phyloP scores from a whole-genome alignment of 495 filamentous ascomycete genomes.

The Aspergillus haitiensis region DNA sequence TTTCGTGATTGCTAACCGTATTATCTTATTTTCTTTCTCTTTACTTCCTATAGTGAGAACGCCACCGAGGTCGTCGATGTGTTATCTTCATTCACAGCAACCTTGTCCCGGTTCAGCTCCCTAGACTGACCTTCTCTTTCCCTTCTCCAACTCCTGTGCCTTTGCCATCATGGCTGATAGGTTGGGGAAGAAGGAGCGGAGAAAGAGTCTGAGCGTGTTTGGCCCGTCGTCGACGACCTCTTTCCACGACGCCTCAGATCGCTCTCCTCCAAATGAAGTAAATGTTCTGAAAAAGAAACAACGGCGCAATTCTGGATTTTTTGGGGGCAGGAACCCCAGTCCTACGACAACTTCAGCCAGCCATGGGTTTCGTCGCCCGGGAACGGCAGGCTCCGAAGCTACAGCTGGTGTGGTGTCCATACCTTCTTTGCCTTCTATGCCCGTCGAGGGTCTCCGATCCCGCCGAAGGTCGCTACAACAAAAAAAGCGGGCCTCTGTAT shows the following conservation, averaged over 20 bases:
- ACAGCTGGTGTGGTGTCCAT: constrained; percentile 25
- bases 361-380: constrained; percentile 34
- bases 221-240: constrained; percentile 34
- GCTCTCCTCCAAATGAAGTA: constrained; percentile 42
- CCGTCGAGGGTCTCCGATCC: constrained; percentile 33
- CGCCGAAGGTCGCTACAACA: constrained; percentile 50
- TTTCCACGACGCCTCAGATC: constrained; percentile 32
- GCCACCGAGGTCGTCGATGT: constrained; percentile 39
- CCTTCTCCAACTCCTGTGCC: constrained; percentile 19
- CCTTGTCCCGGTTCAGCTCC: constrained; percentile 12
- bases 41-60: constrained; percentile 31
- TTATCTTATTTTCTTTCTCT: constrained; percentile 19
- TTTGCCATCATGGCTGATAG: constrained; percentile 42
- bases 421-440: constrained; percentile 27
- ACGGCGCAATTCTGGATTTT: constrained; percentile 50
- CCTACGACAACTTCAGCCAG: constrained; percentile 21
- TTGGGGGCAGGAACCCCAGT: constrained; percentile 36
- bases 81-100: constrained; percentile 28
- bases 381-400: constrained; percentile 33
- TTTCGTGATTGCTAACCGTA: constrained; percentile 22
- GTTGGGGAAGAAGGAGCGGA: constrained; percentile 42
- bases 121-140: constrained; percentile 14
- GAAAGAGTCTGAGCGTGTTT: constrained; percentile 49
- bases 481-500: constrained; percentile 53
- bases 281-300: constrained; percentile 37